phyloP scores from a whole-genome alignment of 2,329 filamentous ascomycete genomes.

The Colletotrichum acutatum region DNA sequence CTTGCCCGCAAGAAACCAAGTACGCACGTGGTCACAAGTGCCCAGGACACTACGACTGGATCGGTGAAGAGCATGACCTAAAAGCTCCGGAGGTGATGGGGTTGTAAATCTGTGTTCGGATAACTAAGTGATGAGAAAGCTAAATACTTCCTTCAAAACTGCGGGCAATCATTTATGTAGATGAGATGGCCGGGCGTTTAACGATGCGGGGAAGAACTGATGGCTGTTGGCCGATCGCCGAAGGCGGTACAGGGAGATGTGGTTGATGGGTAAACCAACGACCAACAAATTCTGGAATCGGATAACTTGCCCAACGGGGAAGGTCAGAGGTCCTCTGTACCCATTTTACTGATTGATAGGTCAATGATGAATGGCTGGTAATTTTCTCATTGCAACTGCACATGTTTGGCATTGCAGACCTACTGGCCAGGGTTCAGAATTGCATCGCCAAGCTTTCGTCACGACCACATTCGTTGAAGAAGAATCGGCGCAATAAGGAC shows the following conservation, averaged over 20 bases:
- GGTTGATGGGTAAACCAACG: background rate
- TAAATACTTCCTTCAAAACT: background rate
- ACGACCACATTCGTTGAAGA: background rate
- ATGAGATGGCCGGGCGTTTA: background rate
- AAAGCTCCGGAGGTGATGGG: background rate
- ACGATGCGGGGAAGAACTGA: background rate
- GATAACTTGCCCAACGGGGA: background rate
- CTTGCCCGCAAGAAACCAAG: background rate
- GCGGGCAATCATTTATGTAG: background rate
- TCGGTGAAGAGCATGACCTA: background rate
- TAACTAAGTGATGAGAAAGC: background rate
- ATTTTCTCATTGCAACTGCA: background rate
- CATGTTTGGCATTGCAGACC: background rate
- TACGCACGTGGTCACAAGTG: background rate
- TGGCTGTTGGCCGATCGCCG: background rate
- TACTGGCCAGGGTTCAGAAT: background rate
- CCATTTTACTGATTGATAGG: background rate
- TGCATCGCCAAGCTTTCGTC: no score
- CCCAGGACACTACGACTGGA: background rate
- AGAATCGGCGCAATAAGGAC: background rate
- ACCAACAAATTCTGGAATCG: background rate
- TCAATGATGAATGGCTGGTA: background rate
- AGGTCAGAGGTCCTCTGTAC: background rate
- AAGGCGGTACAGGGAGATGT: background rate
- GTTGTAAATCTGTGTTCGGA: background rate